A percentile compares a stretch with the other conserved stretches of the same genome.
Evolutionary conservation across 2,329 filamentous ascomycete genomes (phyloP).

Genomic region (Fusarium proliferatum): DNA sequence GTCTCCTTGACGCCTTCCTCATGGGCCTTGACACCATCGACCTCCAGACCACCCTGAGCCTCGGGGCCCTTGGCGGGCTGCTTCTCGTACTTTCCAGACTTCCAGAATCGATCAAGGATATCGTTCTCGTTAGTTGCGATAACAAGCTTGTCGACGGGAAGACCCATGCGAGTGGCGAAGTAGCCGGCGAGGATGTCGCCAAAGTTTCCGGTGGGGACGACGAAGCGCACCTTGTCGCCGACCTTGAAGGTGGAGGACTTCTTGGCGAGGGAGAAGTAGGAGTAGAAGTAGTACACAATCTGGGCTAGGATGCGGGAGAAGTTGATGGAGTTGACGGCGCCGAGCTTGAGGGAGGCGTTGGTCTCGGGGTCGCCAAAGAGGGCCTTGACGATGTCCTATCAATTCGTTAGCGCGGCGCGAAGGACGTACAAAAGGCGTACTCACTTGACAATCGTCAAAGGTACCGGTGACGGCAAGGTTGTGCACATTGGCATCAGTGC

Average conservation of each 20-base stretch:
- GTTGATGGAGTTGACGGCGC: slow-evolving; percentile 97
- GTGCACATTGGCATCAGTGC: slow-evolving; percentile 90
- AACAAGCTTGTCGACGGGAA: slow-evolving; percentile 88
- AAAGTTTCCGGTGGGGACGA: slow-evolving; percentile 96
- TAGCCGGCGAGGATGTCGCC: slow-evolving; percentile 92
- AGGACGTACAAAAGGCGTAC: background rate
- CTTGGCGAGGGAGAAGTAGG: slow-evolving; percentile 84
- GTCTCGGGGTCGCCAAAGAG: slow-evolving; percentile 88
- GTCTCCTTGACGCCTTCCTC: slow-evolving; percentile 88
- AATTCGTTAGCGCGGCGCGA: background rate
- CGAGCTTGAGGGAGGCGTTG: slow-evolving; percentile 85
- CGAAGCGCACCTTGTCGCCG: slow-evolving; percentile 80
- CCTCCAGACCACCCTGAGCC: slow-evolving; percentile 71
- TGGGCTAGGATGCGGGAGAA: slow-evolving; percentile 95
- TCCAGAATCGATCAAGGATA: slow-evolving; percentile 95
- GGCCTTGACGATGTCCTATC: slow-evolving; percentile 79
- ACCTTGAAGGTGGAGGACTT: slow-evolving; percentile 69
- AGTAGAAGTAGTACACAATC: slow-evolving; percentile 96
- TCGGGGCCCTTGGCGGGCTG: slow-evolving; percentile 69
- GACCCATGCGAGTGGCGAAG: slow-evolving; percentile 90
- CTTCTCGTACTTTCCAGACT: slow-evolving; percentile 90
- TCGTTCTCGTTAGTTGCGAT: slow-evolving; percentile 98
- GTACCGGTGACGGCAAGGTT: slow-evolving; percentile 90
- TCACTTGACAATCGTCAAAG: slow-evolving; percentile 93
- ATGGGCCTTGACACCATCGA: slow-evolving; percentile 72